These are phyloP conservation scores for Ophiostoma australiae DNA, from an alignment of 2,329 filamentous ascomycete species.

Conservation along the genomic window DNA sequence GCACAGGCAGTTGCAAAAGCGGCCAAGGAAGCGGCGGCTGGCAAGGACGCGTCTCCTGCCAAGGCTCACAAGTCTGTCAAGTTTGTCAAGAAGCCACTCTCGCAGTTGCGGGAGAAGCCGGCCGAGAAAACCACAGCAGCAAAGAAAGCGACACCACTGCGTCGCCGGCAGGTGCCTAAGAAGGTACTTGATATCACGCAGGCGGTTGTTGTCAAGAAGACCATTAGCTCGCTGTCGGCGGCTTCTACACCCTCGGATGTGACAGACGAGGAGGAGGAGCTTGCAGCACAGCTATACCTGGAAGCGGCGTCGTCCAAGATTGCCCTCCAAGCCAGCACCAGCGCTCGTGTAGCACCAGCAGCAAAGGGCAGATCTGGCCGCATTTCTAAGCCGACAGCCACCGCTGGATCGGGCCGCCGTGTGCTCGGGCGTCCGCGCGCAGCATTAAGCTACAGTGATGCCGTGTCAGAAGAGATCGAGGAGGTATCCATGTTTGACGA, in stretches of 20 bases:
- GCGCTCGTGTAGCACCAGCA: background rate
- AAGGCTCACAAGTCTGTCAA: slow-evolving; percentile 15
- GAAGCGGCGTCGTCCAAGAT: slow-evolving; percentile 5
- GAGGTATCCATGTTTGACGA: slow-evolving; percentile 13
- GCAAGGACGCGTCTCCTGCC: background rate
- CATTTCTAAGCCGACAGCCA: background rate
- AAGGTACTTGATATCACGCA: background rate
- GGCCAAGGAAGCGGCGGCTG: slow-evolving; percentile 9
- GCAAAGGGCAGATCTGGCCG: background rate
- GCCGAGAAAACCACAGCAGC: background rate
- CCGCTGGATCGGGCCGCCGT: background rate
- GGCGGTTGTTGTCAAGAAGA: background rate
- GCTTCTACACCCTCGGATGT: background rate
- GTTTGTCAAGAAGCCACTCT: slow-evolving; percentile 13
- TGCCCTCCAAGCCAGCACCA: background rate
- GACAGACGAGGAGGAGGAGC: slow-evolving; percentile 17
- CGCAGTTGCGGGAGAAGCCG: background rate
- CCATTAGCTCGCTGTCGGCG: background rate
- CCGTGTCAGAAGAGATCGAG: background rate
- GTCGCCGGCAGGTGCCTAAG: slow-evolving; percentile 5
- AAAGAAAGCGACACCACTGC: background rate
- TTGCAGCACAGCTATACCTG: slow-evolving; percentile 19
- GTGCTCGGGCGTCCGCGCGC: background rate
- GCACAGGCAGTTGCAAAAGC: slow-evolving; percentile 21
- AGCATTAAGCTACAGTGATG: background rate